A percentile compares a stretch with the other conserved stretches of the same genome.
These are phyloP conservation scores for Phytophthora brassicae DNA, from an alignment of 352 stramenopile species.

Conservation along the genomic window DNA sequence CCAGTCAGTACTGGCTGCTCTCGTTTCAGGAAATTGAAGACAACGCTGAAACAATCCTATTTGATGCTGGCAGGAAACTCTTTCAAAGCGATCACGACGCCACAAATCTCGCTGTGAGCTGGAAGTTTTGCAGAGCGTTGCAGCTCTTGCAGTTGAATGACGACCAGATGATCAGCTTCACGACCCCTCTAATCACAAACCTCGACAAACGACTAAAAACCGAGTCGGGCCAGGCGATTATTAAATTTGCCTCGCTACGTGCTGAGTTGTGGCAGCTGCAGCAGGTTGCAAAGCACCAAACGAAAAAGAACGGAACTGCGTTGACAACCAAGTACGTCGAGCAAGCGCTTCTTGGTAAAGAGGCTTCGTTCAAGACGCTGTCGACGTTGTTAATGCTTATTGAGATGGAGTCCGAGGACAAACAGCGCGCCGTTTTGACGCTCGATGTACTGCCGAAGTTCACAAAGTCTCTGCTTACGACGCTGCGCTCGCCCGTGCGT, in stretches of 20 bases:
- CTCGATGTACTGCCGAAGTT: constrained; percentile 35
- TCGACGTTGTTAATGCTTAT: constrained; percentile 61
- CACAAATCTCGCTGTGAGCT: constrained; percentile 50
- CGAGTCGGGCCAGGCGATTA: background rate
- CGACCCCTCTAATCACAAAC: constrained; percentile 38
- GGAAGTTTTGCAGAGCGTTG: constrained; percentile 70
- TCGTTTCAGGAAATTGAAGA: constrained; percentile 25
- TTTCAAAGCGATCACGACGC: constrained; percentile 8
- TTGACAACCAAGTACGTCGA: constrained; percentile 37
- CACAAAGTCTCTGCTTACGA: constrained; percentile 45
- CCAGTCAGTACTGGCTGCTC: constrained; percentile 25
- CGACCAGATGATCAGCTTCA: constrained; percentile 45
- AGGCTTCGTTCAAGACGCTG: constrained; percentile 59
- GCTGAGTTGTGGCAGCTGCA: constrained; percentile 74
- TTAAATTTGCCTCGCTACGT: constrained; percentile 37
- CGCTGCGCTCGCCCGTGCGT: constrained; percentile 70
- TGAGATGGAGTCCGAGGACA: constrained; percentile 54
- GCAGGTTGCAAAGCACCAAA: constrained; percentile 51
- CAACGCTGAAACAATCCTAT: constrained; percentile 29
- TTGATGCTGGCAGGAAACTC: constrained; percentile 33
- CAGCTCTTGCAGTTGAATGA: constrained; percentile 48
- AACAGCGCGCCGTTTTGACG: constrained; percentile 51
- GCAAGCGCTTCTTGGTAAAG: constrained; percentile 41
- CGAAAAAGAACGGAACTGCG: constrained; percentile 5
- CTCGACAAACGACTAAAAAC: constrained; percentile 31